A percentile compares a stretch with the other conserved stretches of the same genome.
Evolutionary conservation across 1,284 basidiomycete genomes (phyloP).

Genomic region (Entoloma clypeatum): DNA sequence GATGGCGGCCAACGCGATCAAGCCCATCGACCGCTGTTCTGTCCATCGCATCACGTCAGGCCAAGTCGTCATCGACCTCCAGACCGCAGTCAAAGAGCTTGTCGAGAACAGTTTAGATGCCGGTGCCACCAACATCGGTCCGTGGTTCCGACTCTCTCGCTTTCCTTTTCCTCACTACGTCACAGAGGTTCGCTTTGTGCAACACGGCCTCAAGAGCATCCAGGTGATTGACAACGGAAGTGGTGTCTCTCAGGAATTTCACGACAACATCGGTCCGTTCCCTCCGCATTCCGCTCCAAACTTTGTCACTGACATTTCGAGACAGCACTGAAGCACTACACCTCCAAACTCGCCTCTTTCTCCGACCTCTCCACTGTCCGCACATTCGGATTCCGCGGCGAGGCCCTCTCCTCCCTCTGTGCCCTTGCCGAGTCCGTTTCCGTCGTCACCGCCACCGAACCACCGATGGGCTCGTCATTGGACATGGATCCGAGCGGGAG

Average conservation of each 20-base stretch:
- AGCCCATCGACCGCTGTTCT: conserved; percentile 72
- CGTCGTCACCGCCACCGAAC: conserved; percentile 70
- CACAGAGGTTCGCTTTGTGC: conserved; percentile 86
- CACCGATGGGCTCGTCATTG: conserved; percentile 78
- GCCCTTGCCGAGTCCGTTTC: conserved; percentile 73
- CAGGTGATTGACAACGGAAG: conserved; percentile 93
- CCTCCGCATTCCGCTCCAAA: not conserved
- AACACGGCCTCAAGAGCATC: conserved; percentile 82
- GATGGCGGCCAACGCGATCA: conserved; percentile 27
- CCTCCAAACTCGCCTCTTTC: conserved; percentile 85
- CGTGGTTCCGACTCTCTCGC: conserved; percentile 20
- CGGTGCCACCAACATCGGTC: conserved; percentile 83
- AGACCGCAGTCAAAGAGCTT: conserved; percentile 93
- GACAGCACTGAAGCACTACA: conserved; percentile 87
- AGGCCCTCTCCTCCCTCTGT: conserved; percentile 92
- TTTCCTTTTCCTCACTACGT: conserved; percentile 5
- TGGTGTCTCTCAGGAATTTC: conserved; percentile 79
- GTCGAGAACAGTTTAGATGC: conserved; percentile 97
- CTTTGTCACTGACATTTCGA: not conserved
- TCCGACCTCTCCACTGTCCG: conserved; percentile 70
- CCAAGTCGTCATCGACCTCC: conserved; percentile 93
- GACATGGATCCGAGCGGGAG: conserved; percentile 67
- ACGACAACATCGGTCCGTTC: conserved; percentile 70
- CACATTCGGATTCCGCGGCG: conserved; percentile 96
- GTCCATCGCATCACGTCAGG: conserved; percentile 88